Base-by-base conservation (phyloP, 176 grass and related monocot genomes). In the Chloris gayana region DNA sequence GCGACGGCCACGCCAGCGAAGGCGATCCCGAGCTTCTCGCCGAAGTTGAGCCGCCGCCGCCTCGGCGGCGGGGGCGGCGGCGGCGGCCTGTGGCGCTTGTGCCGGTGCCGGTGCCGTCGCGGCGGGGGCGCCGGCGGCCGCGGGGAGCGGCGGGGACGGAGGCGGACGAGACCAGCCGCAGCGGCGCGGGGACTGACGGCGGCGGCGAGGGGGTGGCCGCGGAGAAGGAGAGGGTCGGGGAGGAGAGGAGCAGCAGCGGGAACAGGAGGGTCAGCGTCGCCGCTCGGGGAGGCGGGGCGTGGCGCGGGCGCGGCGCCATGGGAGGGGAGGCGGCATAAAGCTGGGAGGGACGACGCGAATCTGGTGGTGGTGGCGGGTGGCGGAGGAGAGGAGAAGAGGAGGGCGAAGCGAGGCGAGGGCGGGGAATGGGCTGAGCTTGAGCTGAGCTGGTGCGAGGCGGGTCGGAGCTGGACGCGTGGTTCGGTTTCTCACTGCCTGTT, bases 1-100 rank as follows among this genome's bases (percentile, higher is more conserved):
- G 83, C 88, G 2, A 60, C 67, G 30, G 88, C 88, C n/a, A 85
- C 67, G 38, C 66, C 83, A 19, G 88, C 83, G 73, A 89, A 67
- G n/a, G 83, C 83, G 83, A 89, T 86, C 73, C 88, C 83, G 59
- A 89, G 78, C 67, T 61, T 45, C 88, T 89, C 88, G 13, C 88
- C 88, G 67, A 86, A 82, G 78, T 89, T 89, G 79, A 89, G 83
- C 78, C 73, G 77, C 32, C 77, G 72, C 29, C 27, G 56, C 56
- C 1, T 38, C 25, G 34, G 32, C 14, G 35, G 33, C 2, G 75
- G 76, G 21, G 64, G 44, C 9, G 65, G 67, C 21, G 61, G 41
- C 5, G 5, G 80, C 32, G n/a, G 32, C 27, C 30, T 18, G 1
- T 19, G 42, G 56, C 62, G 62, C 11, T 29, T 61, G 58, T 63